Evolutionary conservation across 2,329 filamentous ascomycete species (phyloP).

Genomic region (Incumbomyces lentus): DNA sequence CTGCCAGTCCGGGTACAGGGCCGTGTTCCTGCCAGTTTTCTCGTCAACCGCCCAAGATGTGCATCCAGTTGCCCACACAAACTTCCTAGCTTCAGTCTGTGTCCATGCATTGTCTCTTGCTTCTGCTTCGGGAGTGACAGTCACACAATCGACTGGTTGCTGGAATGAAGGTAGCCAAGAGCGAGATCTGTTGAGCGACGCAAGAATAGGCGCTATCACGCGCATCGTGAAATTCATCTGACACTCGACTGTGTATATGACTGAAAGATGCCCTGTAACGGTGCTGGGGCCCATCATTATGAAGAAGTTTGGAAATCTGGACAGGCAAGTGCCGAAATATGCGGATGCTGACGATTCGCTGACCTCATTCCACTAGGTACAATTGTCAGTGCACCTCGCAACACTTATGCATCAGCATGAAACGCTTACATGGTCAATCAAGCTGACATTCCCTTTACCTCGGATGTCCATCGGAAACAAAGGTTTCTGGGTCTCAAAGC

Average conservation of each 20-base stretch:
- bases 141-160: neutral
- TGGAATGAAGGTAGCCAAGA: neutral
- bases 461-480: neutral
- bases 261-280: conserved; percentile 40
- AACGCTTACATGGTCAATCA: neutral
- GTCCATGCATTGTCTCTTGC: conserved; percentile 29
- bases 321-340: conserved; percentile 41
- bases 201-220: conserved; percentile 33
- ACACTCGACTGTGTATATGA: conserved; percentile 43
- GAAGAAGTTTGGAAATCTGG: conserved; percentile 41
- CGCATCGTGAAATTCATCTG: conserved; percentile 36
- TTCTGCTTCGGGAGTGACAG: neutral
- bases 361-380: neutral
- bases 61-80: conserved; percentile 43
- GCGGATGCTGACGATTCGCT: conserved; percentile 20
- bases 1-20: conserved; percentile 45
- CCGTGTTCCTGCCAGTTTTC: conserved; percentile 38
- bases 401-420: neutral
- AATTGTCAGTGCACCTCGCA: neutral
- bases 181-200: conserved; percentile 24
- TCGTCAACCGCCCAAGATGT: conserved; percentile 43
- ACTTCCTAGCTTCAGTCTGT: conserved; percentile 31
- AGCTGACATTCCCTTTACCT: neutral
- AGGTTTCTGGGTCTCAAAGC: neutral
- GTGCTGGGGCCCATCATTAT: conserved; percentile 38